phyloP scores from a whole-genome alignment of 2,329 filamentous ascomycete species.

The Coleophoma eucalyptorum region DNA sequence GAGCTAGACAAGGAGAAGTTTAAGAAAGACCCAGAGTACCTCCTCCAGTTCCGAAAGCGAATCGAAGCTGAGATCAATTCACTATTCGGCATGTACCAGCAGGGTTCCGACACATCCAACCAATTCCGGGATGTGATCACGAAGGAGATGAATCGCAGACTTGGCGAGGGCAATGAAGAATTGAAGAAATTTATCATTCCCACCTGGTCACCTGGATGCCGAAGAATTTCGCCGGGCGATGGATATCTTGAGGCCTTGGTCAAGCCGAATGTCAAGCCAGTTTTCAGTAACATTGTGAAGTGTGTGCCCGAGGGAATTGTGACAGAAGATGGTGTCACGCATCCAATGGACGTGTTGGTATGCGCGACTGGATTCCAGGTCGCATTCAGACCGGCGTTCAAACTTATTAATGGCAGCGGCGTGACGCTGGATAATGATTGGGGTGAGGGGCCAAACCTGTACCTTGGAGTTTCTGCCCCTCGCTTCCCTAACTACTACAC shows the following conservation, averaged over 20 bases:
- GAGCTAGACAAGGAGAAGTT: constrained; percentile 35
- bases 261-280: constrained; percentile 38
- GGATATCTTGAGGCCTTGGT: constrained; percentile 38
- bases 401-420: constrained; percentile 19
- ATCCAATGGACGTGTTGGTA: constrained; percentile 30
- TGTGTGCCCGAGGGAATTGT: constrained; percentile 41
- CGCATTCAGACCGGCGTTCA: constrained; percentile 22
- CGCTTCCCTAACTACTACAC: constrained; percentile 20
- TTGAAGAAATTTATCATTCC: constrained; percentile 37
- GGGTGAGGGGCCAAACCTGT: constrained; percentile 10
- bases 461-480: constrained; percentile 17
- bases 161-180: constrained; percentile 36
- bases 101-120: constrained; percentile 36
- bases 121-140: constrained; percentile 33
- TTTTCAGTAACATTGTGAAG: constrained; percentile 22
- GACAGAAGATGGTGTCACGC: constrained; percentile 32
- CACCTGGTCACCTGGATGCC: constrained; percentile 37
- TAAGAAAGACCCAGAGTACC: constrained; percentile 34
- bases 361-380: constrained; percentile 30
- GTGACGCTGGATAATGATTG: constrained; percentile 19
- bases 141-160: constrained; percentile 37
- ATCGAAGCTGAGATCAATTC: constrained; percentile 39
- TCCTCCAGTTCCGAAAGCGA: constrained; percentile 36
- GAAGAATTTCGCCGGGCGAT: constrained; percentile 34
- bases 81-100: constrained; percentile 37